phyloP scores from a whole-genome alignment of 2,329 filamentous ascomycete genomes.

The Conoideocrella luteorostrata region DNA sequence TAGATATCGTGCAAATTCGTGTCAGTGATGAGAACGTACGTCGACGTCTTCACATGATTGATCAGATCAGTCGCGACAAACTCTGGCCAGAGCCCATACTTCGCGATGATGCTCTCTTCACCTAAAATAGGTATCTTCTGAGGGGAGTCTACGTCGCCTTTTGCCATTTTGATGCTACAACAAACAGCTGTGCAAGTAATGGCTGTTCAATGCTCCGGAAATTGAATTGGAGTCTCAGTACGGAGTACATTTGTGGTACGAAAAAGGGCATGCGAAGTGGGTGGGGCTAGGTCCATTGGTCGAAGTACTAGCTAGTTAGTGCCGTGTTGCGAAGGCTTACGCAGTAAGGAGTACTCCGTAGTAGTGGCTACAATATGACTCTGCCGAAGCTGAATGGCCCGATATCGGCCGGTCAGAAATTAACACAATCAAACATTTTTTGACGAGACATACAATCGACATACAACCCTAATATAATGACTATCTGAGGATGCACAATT shows the following conservation, averaged over 20 bases:
- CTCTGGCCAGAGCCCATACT: slow-evolving; percentile 81
- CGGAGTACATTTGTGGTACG: not conserved
- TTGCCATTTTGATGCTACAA: slow-evolving; percentile 17
- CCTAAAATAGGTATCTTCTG: slow-evolving; percentile 74
- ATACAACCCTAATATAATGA: not conserved
- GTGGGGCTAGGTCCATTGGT: no score
- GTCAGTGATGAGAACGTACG: slow-evolving; percentile 94
- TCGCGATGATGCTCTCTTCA: slow-evolving; percentile 83
- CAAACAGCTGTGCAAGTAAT: not conserved
- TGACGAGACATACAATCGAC: not conserved
- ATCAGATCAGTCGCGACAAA: slow-evolving; percentile 80
- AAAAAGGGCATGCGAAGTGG: not conserved
- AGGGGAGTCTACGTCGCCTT: slow-evolving; percentile 27
- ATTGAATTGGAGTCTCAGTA: not conserved
- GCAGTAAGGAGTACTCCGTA: no score
- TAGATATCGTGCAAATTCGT: slow-evolving; percentile 82
- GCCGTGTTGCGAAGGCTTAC: no score
- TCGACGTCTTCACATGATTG: slow-evolving; percentile 70
- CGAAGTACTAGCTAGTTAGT: no score
- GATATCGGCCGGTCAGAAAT: slow-evolving; percentile 11
- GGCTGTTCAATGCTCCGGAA: not conserved
- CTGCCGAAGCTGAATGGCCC: slow-evolving; percentile 5
- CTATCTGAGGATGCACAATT: no score
- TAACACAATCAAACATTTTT: not conserved
- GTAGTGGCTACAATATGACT: slow-evolving; percentile 5